phyloP scores from a whole-genome alignment of 768 basidiomycete genomes.

The Podaxis sp. region DNA sequence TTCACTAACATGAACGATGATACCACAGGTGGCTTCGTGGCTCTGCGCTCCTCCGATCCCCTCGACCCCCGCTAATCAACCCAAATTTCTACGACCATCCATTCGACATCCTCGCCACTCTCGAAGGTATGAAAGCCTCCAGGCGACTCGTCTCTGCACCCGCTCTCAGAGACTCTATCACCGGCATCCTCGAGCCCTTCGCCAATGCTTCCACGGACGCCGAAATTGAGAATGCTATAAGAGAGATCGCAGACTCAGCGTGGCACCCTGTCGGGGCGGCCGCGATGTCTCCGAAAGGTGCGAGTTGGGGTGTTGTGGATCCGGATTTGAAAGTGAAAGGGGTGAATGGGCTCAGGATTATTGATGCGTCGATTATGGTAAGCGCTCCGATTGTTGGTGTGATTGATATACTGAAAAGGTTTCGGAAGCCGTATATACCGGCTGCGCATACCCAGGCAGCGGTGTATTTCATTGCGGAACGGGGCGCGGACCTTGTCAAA shows the following conservation, averaged over 20 bases:
- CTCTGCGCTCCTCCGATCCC: slow-evolving; percentile 37
- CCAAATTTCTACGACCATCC: slow-evolving; percentile 26
- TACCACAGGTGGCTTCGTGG: slow-evolving; percentile 17
- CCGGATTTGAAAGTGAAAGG: slow-evolving; percentile 19
- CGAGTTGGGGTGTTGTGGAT: slow-evolving; percentile 16
- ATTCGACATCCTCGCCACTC: slow-evolving; percentile 24
- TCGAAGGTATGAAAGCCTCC: slow-evolving; percentile 20
- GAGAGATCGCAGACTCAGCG: neutral
- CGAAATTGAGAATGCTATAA: slow-evolving; percentile 10
- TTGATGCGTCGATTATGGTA: slow-evolving; percentile 18
- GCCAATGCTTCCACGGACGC: slow-evolving; percentile 6
- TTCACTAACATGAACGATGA: neutral
- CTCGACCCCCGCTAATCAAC: slow-evolving; percentile 45
- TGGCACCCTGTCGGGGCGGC: slow-evolving; percentile 13
- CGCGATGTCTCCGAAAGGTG: slow-evolving; percentile 16
- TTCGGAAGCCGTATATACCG: neutral
- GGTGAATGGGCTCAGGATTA: slow-evolving; percentile 13
- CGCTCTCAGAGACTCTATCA: slow-evolving; percentile 18
- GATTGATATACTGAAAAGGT: neutral
- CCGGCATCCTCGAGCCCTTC: slow-evolving; percentile 7
- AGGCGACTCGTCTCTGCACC: slow-evolving; percentile 21
- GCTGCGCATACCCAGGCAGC: slow-evolving; percentile 2
- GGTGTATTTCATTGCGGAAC: slow-evolving; percentile 15
- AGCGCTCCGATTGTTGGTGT: neutral
- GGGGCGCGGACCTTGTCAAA: slow-evolving; percentile 13